Percentiles rank a stretch among this genome's conserved stretches.
Evolutionary conservation across 106 monocot genomes (phyloP).

Genomic region (Acorus gramineus): DNA sequence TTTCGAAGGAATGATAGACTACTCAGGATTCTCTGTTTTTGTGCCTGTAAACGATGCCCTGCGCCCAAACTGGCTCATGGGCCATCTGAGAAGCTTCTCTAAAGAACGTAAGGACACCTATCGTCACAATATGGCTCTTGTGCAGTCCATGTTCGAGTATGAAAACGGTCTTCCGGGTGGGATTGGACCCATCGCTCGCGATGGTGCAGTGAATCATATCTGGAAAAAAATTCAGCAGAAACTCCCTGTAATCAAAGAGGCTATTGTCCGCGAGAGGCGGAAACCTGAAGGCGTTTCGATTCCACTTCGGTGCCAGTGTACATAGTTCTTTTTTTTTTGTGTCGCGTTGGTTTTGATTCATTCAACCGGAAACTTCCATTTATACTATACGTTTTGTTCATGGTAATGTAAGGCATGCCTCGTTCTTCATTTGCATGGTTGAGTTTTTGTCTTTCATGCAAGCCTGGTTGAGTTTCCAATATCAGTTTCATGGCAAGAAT

Average conservation of each 20-base stretch:
- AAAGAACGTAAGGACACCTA: slow-evolving; percentile 25
- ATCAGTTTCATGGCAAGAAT: no score
- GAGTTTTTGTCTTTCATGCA: no score
- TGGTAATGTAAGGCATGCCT: no score
- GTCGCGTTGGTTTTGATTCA: no score
- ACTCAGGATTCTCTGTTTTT: slow-evolving; percentile 61
- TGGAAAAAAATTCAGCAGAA: slow-evolving; percentile 82
- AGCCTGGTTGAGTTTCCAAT: no score
- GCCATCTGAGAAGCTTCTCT: slow-evolving; percentile 42
- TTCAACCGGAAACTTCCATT: no score
- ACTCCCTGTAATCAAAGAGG: slow-evolving; percentile 59
- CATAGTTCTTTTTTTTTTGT: slow-evolving; percentile 6
- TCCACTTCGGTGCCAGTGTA: slow-evolving; percentile 79
- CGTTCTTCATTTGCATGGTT: no score
- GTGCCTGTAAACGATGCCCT: slow-evolving; percentile 57
- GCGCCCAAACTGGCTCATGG: slow-evolving; percentile 52
- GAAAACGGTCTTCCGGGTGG: slow-evolving; percentile 50
- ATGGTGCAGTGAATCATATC: slow-evolving; percentile 79
- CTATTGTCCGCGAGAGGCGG: slow-evolving; percentile 49
- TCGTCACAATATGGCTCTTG: slow-evolving; percentile 45
- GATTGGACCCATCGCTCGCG: slow-evolving; percentile 24
- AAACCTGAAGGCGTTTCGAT: slow-evolving; percentile 51
- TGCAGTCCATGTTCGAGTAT: slow-evolving; percentile 72
- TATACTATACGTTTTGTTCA: no score
- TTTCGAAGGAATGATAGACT: slow-evolving; percentile 92